Evolutionary conservation across 2,329 filamentous ascomycete species (phyloP), one percentile per base, ranked within the genome.

Genomic region (Epichloe hybrida): DNA sequence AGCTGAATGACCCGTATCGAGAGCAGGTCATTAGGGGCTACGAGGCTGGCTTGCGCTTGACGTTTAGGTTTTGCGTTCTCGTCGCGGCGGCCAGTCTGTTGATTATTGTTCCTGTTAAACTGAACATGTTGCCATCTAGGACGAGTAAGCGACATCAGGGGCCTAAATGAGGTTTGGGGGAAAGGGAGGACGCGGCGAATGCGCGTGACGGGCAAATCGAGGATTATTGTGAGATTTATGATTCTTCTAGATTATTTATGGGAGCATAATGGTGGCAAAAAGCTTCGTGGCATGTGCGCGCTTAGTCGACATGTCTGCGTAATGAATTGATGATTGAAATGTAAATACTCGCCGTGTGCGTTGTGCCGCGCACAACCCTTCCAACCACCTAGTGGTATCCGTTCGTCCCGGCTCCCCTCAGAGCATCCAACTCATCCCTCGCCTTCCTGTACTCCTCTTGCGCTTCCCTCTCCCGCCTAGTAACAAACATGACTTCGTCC

Each of bases 401-500:
- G 50, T 68, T 67, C 45, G 62, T 56, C 35, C 56, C 58, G 12
- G 56, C 60, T 48, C 57, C 57, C 54, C 61, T 65, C 57, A 95
- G 69, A 50, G 68, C 71, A 46, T 83, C 79, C 57, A 96, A 66
- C 72, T 97, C 93, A 45, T 89, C 87, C 67, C 79, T 88, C 53
- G 81, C 79, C 56, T 70, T 72, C 58, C 86, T 78, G 64, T 93
- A 98, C 60, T 84, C 65, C 56, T 96, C 89, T 69, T 98, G 93
- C 6, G 88, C 89, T 69, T 96, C 88, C 52, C 90, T 76, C 71
- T 97, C 91, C 55, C 91, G 75, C 59, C 80, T 80, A 58, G 81
- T 86, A 9, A 97, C 78, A 59, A 86, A 87, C 6, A 74, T 77
- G 21, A 95, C 89, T 65, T 96, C 89, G n/a, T 86, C 84, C 48